phyloP scores from a whole-genome alignment of 148 eudicot species.

The Polygonum maritimum region DNA sequence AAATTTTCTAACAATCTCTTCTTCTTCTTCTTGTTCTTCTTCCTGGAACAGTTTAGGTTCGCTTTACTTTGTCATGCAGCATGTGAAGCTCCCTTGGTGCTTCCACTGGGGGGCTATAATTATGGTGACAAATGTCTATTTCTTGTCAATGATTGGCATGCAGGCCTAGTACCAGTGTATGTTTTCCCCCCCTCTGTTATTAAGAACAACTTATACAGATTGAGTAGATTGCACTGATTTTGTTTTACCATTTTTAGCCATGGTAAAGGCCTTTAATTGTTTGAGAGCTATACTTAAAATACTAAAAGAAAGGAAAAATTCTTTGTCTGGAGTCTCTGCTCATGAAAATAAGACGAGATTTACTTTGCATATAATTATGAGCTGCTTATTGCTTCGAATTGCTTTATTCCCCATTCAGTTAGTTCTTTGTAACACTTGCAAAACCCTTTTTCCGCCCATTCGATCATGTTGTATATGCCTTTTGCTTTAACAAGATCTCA shows the following conservation, averaged over 20 bases:
- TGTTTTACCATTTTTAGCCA: background rate
- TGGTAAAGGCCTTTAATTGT: background rate
- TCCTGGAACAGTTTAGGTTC: conserved; percentile 76
- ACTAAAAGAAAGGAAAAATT: background rate
- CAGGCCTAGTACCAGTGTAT: conserved; percentile 91
- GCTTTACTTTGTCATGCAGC: conserved; percentile 93
- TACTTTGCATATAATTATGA: background rate
- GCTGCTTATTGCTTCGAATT: background rate
- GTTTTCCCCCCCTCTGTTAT: conserved; percentile 15
- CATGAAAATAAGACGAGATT: background rate
- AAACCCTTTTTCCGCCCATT: background rate
- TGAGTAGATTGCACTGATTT: background rate
- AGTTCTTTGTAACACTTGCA: background rate
- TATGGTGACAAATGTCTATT: conserved; percentile 86
- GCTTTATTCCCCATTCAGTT: background rate
- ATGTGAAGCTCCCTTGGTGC: conserved; percentile 96
- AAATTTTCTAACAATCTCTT: background rate
- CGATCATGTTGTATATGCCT: background rate
- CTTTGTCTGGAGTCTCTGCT: background rate
- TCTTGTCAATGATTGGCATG: conserved; percentile 98
- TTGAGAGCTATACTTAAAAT: background rate
- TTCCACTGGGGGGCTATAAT: conserved; percentile 86
- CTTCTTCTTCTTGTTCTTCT: background rate
- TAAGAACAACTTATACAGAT: background rate
- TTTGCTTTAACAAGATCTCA: background rate